phyloP scores from a whole-genome alignment of 2,329 filamentous ascomycete species.

The Aspergillus fumigatiaffinis region DNA sequence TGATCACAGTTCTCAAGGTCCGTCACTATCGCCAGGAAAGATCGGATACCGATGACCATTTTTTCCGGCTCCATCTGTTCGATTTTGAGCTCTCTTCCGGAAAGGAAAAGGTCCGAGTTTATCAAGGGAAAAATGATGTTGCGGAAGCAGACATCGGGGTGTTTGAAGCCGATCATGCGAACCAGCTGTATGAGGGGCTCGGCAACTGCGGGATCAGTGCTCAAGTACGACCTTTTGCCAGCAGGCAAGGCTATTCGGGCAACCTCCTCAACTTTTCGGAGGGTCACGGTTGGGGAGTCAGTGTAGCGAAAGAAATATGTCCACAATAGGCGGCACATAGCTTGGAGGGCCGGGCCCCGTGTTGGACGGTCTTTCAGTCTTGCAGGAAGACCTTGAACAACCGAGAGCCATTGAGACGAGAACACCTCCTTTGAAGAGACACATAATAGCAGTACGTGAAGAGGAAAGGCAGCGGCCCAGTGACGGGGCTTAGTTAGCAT shows the following conservation, averaged over 20 bases:
- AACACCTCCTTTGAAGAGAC: slow-evolving; percentile 83
- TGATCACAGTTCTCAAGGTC: slow-evolving; percentile 83
- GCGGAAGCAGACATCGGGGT: slow-evolving; percentile 89
- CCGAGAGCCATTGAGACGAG: slow-evolving; percentile 77
- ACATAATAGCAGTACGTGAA: slow-evolving; percentile 83
- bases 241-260: slow-evolving; percentile 77
- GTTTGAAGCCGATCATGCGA: slow-evolving; percentile 87
- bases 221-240: slow-evolving; percentile 74
- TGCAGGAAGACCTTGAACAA: slow-evolving; percentile 72
- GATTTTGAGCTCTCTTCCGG: slow-evolving; percentile 73
- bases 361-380: slow-evolving; percentile 80
- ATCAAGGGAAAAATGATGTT: slow-evolving; percentile 92
- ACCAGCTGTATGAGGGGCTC: slow-evolving; percentile 93
- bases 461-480: slow-evolving; percentile 82
- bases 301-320: slow-evolving; percentile 84
- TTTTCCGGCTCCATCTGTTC: slow-evolving; percentile 94
- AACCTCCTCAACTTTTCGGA: slow-evolving; percentile 84
- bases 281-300: slow-evolving; percentile 64
- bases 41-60: slow-evolving; percentile 94
- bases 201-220: slow-evolving; percentile 76
- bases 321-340: slow-evolving; percentile 87
- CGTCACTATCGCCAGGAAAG: slow-evolving; percentile 88
- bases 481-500: slow-evolving; percentile 90
- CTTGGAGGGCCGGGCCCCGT: slow-evolving; percentile 76
- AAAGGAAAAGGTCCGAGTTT: slow-evolving; percentile 82